A percentile compares a stretch with the other conserved stretches of the same genome.
Conservation (phyloP, 2,329 filamentous ascomycete genomes). For the Cordyceps pruinosa region DNA sequence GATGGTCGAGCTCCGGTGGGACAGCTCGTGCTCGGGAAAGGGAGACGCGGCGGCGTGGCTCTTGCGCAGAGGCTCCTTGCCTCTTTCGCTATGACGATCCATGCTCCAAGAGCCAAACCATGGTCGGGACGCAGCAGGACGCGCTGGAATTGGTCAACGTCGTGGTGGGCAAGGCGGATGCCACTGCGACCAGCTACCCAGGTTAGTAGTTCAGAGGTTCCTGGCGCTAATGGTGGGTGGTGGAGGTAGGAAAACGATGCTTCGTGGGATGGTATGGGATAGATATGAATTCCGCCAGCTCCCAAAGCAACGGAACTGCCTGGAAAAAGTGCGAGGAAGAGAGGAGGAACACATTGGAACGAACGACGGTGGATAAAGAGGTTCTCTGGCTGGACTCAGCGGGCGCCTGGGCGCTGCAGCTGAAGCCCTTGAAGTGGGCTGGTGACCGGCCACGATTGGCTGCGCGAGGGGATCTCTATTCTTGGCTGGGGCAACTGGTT, state of each 20-base stretch:
- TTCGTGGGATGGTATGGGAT: too few relatives aligned
- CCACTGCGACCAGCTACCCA: too few relatives aligned
- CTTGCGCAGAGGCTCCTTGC: constrained; percentile 23
- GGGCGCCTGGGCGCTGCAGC: not conserved
- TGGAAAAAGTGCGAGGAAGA: not conserved
- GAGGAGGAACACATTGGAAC: not conserved
- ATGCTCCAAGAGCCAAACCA: constrained; percentile 21
- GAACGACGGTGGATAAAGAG: not conserved
- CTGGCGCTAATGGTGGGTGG: too few relatives aligned
- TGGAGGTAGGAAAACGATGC: too few relatives aligned
- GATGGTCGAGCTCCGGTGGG: constrained; percentile 28
- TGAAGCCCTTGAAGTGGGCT: constrained; percentile 4
- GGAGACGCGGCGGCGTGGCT: not conserved
- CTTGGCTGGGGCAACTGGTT: not conserved
- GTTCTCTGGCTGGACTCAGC: not conserved
- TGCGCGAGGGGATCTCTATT: not conserved
- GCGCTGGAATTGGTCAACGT: not conserved
- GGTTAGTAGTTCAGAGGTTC: too few relatives aligned
- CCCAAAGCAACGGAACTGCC: not conserved
- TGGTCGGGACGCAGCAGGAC: constrained; percentile 10
- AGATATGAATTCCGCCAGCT: too few relatives aligned
- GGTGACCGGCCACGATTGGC: constrained; percentile 5
- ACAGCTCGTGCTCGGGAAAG: constrained; percentile 17
- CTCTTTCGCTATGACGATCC: constrained; percentile 25
- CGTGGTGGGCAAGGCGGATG: not conserved